phyloP scores from a whole-genome alignment of 208 protist species.

The Trichomonas vaginalis region DNA sequence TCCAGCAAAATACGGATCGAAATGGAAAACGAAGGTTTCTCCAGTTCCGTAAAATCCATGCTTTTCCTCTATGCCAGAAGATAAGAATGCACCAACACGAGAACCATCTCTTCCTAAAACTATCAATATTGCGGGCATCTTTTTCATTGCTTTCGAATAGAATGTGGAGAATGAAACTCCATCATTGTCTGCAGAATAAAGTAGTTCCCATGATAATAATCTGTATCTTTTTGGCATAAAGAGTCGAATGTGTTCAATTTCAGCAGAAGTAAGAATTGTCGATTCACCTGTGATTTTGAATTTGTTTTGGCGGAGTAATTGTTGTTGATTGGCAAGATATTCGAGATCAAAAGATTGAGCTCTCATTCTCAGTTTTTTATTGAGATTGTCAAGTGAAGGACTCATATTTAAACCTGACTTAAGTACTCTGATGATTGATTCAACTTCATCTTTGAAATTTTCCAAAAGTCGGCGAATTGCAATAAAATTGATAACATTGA shows the following conservation, averaged over 20 bases:
- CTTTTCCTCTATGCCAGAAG: neutral
- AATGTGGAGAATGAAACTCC: neutral
- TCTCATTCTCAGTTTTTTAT: neutral
- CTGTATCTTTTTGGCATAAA: neutral
- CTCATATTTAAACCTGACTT: neutral
- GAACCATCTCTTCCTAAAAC: neutral
- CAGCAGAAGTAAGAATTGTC: neutral
- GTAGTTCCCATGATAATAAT: neutral
- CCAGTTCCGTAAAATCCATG: neutral
- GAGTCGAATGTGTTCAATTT: neutral
- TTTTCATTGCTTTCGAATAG: neutral
- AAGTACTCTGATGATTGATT: neutral
- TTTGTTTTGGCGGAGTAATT: neutral
- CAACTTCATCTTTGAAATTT: neutral
- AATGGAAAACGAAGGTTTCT: neutral
- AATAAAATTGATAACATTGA: neutral
- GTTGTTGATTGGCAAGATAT: neutral
- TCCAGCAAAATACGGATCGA: neutral
- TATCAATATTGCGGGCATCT: neutral
- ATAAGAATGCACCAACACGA: neutral
- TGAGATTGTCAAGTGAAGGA: neutral
- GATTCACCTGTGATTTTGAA: neutral
- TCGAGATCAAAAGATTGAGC: neutral
- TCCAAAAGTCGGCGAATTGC: neutral
- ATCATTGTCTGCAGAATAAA: neutral